Evolutionary conservation across 2,329 filamentous ascomycete genomes (phyloP), one percentile per base, ranked within the genome.

Genomic region (Hirsutella rhossiliensis): DNA sequence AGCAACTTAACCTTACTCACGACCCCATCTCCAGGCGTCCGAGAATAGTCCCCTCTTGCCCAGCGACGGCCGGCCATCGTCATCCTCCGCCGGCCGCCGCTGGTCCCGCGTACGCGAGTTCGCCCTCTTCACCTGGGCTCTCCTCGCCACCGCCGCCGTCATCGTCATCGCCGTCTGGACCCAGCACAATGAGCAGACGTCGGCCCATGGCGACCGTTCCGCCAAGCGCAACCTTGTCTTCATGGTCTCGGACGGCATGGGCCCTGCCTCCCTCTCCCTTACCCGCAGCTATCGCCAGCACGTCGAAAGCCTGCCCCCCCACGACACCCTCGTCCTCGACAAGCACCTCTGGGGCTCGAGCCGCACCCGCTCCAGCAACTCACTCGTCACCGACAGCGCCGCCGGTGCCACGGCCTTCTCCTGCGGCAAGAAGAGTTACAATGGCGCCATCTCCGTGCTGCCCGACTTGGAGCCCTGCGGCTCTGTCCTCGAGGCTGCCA

Each of bases 221-320:
- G 78, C 80, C 43, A 98, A 97, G 72, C 78, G 87, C 44, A 98
- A 97, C 64, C 72, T 98, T 43, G 83, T 98, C 55, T 97, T 98
- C 71, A 98, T 98, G 92, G 90, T 98, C 32, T 95, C 87, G 1
- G 92, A 98, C 62, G 92, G 92, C 57, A 98, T 98, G 92, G 92
- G 92, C 0, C 92, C 92, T 8, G 87, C 92, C 9, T 90, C 87
- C 54, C 72, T 98, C 43, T 84, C 84, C 23, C 65, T 98, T 60
- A 95, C 92, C 7, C 76, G 92, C 45, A 85, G 81, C 58, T 98
- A 84, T 67, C 80, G 85, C 52, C 92, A 98, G 63, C 76, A 82
- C 53, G 73, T 81, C 44, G 75, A 85, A 34, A 78, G 74, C 5
- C 71, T 94, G n/a, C 81, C 86, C 1, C 76, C 76, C 52, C 76